Evolutionary conservation across 768 basidiomycete species (phyloP).

Genomic region (Hericium rajendrae): DNA sequence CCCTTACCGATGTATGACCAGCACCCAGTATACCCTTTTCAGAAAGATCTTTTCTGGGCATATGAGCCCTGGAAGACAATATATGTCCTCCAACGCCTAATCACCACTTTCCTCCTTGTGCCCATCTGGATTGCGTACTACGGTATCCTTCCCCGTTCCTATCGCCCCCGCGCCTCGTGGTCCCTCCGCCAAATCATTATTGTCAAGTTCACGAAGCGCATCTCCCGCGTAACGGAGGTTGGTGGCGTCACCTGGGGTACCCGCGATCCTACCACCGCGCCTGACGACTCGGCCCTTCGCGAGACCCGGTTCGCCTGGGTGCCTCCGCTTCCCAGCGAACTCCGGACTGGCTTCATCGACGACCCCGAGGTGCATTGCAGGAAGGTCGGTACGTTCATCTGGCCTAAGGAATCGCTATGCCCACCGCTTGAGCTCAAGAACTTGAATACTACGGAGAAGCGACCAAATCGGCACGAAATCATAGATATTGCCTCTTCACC

Average conservation of each 20-base stretch:
- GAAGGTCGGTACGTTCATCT: conserved; percentile 35
- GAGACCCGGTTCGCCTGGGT: conserved; percentile 44
- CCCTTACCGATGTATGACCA: conserved; percentile 15
- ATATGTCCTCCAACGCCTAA: conserved; percentile 14
- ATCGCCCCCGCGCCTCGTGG: conserved; percentile 42
- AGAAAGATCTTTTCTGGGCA: conserved; percentile 34
- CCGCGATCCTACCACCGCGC: conserved; percentile 31
- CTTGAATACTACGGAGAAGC: neutral
- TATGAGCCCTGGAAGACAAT: conserved; percentile 31
- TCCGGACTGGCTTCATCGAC: conserved; percentile 32
- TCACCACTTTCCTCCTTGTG: conserved; percentile 39
- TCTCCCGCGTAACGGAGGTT: conserved; percentile 44
- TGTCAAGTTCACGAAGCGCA: conserved; percentile 42
- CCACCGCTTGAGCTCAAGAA: conserved; percentile 3
- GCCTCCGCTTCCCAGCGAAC: conserved; percentile 28
- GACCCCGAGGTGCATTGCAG: conserved; percentile 29
- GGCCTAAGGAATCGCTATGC: conserved; percentile 26
- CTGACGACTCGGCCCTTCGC: conserved; percentile 24
- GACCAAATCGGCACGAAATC: neutral
- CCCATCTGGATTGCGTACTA: conserved; percentile 38
- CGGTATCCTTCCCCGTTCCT: conserved; percentile 30
- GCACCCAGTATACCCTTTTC: conserved; percentile 29
- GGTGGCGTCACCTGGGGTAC: conserved; percentile 49
- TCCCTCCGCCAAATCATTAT: conserved; percentile 38
- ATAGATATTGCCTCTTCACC: neutral